Conservation (phyloP, 2,329 filamentous ascomycete genomes). For the Knoxdaviesia capensis region DNA sequence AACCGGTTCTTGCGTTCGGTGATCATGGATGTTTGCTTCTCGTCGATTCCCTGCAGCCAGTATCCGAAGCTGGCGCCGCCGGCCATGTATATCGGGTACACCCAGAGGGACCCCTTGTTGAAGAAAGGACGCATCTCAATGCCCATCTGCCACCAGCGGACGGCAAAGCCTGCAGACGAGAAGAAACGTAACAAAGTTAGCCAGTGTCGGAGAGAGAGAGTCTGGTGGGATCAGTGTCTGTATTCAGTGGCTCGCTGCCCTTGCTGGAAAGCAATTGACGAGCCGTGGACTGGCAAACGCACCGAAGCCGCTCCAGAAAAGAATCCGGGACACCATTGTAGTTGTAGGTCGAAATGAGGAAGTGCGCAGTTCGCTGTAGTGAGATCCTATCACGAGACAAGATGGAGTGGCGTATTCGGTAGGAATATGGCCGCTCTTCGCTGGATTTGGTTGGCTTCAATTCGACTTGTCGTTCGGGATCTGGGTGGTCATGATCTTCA, state of each 20-base stretch:
- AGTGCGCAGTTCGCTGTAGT: neutral
- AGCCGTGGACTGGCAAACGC: slow-evolving; percentile 15
- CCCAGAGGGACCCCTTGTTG: slow-evolving; percentile 67
- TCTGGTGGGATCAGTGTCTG: neutral
- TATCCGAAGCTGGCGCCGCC: slow-evolving; percentile 87
- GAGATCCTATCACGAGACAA: too few relatives aligned
- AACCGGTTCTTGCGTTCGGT: slow-evolving; percentile 60
- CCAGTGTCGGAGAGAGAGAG: slow-evolving; percentile 1
- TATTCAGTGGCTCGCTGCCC: neutral
- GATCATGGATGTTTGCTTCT: slow-evolving; percentile 59
- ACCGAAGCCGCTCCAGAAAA: slow-evolving; percentile 91
- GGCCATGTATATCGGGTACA: slow-evolving; percentile 73
- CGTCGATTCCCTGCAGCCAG: slow-evolving; percentile 84
- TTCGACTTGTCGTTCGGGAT: too few relatives aligned
- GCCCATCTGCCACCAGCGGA: slow-evolving; percentile 89
- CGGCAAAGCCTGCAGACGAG: slow-evolving; percentile 52
- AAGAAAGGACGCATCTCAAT: slow-evolving; percentile 97
- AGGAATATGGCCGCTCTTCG: too few relatives aligned
- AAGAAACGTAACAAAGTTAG: neutral
- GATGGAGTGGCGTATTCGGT: too few relatives aligned
- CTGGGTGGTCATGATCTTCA: too few relatives aligned
- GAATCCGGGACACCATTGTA: slow-evolving; percentile 42
- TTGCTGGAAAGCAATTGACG: neutral
- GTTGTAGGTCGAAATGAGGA: slow-evolving; percentile 2
- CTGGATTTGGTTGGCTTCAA: too few relatives aligned